Conservation (phyloP, 2,329 filamentous ascomycete species). For the Diaporthe sp. region DNA sequence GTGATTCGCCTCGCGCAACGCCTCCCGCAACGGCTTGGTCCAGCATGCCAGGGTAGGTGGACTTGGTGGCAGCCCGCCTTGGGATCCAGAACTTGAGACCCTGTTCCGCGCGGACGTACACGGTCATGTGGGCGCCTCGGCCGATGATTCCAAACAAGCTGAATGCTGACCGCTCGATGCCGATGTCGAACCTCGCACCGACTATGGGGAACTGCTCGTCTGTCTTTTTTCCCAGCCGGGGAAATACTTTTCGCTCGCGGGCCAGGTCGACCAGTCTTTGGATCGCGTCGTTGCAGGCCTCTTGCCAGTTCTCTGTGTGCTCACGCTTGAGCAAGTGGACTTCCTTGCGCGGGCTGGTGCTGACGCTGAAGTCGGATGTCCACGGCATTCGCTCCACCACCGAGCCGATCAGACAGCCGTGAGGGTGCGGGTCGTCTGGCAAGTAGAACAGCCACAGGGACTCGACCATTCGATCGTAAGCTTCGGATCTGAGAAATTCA, state of each 20-base stretch:
- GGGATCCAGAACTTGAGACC: constrained; percentile 77
- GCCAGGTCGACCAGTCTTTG: constrained; percentile 49
- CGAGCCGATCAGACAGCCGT: constrained; percentile 42
- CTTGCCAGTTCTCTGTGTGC: background rate
- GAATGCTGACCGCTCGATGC: constrained; percentile 70
- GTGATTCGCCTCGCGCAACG: constrained; percentile 72
- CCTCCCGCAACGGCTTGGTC: constrained; percentile 87
- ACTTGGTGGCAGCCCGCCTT: constrained; percentile 70
- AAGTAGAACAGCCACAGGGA: constrained; percentile 34
- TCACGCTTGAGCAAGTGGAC: constrained; percentile 46
- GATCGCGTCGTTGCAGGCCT: constrained; percentile 44
- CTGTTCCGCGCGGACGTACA: constrained; percentile 54
- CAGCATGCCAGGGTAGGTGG: constrained; percentile 79
- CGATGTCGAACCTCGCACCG: constrained; percentile 42
- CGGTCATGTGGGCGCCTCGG: constrained; percentile 75
- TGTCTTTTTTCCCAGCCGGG: constrained; percentile 44
- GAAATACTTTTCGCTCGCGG: constrained; percentile 44
- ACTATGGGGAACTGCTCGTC: constrained; percentile 55
- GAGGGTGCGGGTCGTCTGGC: constrained; percentile 40
- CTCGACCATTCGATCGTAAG: background rate
- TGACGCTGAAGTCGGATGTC: constrained; percentile 51
- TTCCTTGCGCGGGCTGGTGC: constrained; percentile 40
- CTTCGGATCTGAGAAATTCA: background rate
- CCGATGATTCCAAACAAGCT: constrained; percentile 75
- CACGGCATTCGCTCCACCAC: constrained; percentile 44